These are phyloP conservation scores for Mucor lusitanicus DNA, from an alignment of 371 early-diverging fungal species.

Conservation along the genomic window DNA sequence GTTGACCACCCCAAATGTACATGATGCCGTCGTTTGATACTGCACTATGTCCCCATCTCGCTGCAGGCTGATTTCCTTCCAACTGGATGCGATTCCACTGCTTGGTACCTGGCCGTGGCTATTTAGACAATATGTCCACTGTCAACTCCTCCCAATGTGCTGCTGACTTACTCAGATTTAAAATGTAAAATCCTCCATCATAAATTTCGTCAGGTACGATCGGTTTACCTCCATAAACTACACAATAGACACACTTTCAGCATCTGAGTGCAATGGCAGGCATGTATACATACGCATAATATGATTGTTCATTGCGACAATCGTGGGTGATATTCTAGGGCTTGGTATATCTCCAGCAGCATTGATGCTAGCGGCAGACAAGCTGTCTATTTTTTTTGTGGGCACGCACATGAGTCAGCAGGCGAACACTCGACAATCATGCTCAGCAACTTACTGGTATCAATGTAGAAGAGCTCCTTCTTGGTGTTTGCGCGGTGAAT, in stretches of 20 bases:
- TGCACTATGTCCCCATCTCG: slow-evolving; percentile 72
- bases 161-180: slow-evolving; percentile 43
- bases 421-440: background rate
- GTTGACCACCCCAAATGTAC: slow-evolving; percentile 75
- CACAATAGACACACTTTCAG: background rate
- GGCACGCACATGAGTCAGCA: background rate
- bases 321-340: slow-evolving; percentile 33
- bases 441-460: slow-evolving; percentile 50
- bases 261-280: background rate
- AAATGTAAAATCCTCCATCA: slow-evolving; percentile 44
- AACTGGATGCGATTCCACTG: slow-evolving; percentile 60
- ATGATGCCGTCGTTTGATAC: slow-evolving; percentile 64
- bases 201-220: slow-evolving; percentile 37
- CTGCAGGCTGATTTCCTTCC: slow-evolving; percentile 60
- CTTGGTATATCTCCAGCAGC: slow-evolving; percentile 43
- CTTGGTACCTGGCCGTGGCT: slow-evolving; percentile 28
- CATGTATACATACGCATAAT: slow-evolving; percentile 33
- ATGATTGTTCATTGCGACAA: slow-evolving; percentile 38
- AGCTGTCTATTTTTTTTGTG: slow-evolving; percentile 20
- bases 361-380: slow-evolving; percentile 35
- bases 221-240: slow-evolving; percentile 55
- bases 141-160: background rate
- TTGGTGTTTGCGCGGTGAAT: slow-evolving; percentile 44
- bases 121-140: background rate
- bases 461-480: slow-evolving; percentile 61